Conservation (phyloP, 495 filamentous ascomycete genomes). For the Penicillium verhagenii region DNA sequence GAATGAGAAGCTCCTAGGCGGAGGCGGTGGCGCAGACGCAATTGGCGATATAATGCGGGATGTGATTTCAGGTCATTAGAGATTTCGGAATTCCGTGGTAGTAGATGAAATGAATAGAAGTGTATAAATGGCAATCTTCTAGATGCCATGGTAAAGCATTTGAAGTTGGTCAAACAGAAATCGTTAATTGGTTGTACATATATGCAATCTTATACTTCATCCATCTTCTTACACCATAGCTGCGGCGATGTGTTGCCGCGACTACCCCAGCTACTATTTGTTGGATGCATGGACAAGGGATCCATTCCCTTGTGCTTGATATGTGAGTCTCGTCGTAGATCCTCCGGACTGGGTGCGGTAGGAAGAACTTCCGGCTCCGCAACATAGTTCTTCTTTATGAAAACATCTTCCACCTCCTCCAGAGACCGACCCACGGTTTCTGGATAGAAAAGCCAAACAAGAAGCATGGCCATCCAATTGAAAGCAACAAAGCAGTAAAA, state of each 20-base stretch:
- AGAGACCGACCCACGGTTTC: slow-evolving; percentile 54
- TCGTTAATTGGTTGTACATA: neutral
- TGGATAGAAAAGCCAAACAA: slow-evolving; percentile 50
- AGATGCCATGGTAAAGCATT: no score
- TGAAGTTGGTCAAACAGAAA: no score
- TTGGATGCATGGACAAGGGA: slow-evolving; percentile 22
- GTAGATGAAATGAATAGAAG: no score
- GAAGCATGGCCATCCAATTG: slow-evolving; percentile 43
- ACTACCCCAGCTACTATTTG: slow-evolving; percentile 15
- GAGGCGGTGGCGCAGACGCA: slow-evolving; percentile 9
- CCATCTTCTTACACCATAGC: slow-evolving; percentile 12
- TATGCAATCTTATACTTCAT: slow-evolving; percentile 10
- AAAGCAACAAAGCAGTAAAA: slow-evolving; percentile 56
- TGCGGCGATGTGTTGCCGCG: slow-evolving; percentile 6
- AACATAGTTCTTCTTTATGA: slow-evolving; percentile 21
- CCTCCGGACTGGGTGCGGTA: neutral
- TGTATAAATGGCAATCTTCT: no score
- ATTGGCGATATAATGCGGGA: slow-evolving; percentile 14
- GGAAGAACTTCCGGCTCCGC: slow-evolving; percentile 6
- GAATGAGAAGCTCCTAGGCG: slow-evolving; percentile 15
- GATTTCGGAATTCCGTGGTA: neutral
- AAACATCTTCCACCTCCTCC: slow-evolving; percentile 53
- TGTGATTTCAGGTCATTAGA: neutral
- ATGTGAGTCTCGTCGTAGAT: slow-evolving; percentile 4
- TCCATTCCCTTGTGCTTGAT: slow-evolving; percentile 15